Evolutionary conservation across 2,329 filamentous ascomycete genomes (phyloP).

Genomic region (Scleromitrula shiraiana): DNA sequence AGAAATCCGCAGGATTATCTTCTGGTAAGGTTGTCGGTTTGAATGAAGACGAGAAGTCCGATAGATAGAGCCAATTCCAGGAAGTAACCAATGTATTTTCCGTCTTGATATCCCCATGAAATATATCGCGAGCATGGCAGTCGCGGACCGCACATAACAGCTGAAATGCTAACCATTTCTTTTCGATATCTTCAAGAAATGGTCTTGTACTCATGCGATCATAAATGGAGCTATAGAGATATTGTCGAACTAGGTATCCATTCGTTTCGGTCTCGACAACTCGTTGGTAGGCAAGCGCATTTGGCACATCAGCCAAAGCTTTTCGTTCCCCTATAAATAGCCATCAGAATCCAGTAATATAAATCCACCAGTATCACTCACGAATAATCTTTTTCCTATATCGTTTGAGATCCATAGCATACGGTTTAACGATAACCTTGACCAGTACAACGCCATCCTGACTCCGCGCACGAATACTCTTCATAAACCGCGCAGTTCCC

Average conservation of each 20-base stretch:
- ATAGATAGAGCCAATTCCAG: constrained; percentile 98
- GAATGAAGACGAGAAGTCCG: constrained; percentile 94
- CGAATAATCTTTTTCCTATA: constrained; percentile 72
- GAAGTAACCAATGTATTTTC: constrained; percentile 96
- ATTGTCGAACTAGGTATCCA: constrained; percentile 90
- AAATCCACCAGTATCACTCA: constrained; percentile 35
- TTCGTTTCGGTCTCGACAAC: constrained; percentile 87
- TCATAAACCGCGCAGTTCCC: constrained; percentile 90
- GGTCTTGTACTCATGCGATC: constrained; percentile 94
- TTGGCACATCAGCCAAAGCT: constrained; percentile 73
- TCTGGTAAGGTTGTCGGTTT: constrained; percentile 91
- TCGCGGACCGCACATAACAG: constrained; percentile 86
- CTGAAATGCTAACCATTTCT: constrained; percentile 97
- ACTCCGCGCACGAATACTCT: constrained; percentile 84
- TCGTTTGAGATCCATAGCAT: constrained; percentile 68
- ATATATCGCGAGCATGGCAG: constrained; percentile 81
- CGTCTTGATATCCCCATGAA: constrained; percentile 97
- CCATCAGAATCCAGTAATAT: constrained; percentile 12
- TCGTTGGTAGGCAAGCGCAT: constrained; percentile 83
- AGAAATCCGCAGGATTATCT: constrained; percentile 95
- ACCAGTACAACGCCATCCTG: constrained; percentile 87
- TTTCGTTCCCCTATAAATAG: constrained; percentile 63
- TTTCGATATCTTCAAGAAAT: constrained; percentile 94
- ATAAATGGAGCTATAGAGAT: constrained; percentile 92
- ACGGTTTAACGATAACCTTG: constrained; percentile 92